Evolutionary conservation across 2,329 filamentous ascomycete species (phyloP).

Genomic region (Corynespora cassiicola): DNA sequence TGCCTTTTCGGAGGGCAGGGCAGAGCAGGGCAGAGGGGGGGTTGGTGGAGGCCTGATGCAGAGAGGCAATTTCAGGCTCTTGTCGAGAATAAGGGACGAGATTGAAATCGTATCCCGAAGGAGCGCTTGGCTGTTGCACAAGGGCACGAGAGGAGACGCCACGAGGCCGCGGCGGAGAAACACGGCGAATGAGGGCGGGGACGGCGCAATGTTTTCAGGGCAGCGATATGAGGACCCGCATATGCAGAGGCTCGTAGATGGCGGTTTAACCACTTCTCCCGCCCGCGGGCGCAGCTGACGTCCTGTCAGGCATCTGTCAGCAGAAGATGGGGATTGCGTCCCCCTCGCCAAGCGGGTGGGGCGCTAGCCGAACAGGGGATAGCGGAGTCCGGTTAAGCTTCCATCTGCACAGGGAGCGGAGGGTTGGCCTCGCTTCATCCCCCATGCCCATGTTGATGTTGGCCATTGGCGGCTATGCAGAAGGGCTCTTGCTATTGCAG

Average conservation of each 20-base stretch:
- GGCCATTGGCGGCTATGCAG: no score
- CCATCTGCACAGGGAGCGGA: no score
- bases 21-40: not conserved
- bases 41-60: not conserved
- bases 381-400: not conserved
- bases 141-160: slow-evolving; percentile 9
- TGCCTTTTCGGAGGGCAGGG: not conserved
- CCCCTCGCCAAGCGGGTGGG: not conserved
- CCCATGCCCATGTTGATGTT: no score
- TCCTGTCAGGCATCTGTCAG: slow-evolving; percentile 16
- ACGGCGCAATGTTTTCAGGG: slow-evolving; percentile 1
- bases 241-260: slow-evolving; percentile 1
- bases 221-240: slow-evolving; percentile 9
- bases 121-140: slow-evolving; percentile 17
- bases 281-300: not conserved
- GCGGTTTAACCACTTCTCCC: slow-evolving; percentile 13
- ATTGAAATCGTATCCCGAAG: not conserved
- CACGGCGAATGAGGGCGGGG: slow-evolving; percentile 20
- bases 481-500: no score
- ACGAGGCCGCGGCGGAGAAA: slow-evolving; percentile 16
- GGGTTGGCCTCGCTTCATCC: no score
- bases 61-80: slow-evolving; percentile 1
- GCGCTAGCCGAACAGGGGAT: not conserved
- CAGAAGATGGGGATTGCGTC: slow-evolving; percentile 4
- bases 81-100: not conserved